phyloP scores from a whole-genome alignment of 75 land plant species.

The Sequoia sempervirens region DNA sequence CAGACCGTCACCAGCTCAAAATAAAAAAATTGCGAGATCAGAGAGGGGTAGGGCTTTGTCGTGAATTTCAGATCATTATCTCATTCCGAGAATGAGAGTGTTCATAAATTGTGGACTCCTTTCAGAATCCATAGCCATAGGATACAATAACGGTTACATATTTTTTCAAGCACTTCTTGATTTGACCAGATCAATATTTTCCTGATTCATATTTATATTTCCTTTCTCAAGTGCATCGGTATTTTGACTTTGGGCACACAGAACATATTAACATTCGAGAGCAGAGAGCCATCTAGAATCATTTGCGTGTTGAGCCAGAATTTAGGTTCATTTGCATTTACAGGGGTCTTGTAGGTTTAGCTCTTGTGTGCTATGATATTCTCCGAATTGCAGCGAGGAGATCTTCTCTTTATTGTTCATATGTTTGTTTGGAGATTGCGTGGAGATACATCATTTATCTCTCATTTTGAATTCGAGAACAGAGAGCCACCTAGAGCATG shows the following conservation, averaged over 20 bases:
- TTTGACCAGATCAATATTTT: not conserved
- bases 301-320: too few relatives aligned
- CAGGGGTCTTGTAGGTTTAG: too few relatives aligned
- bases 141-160: not conserved
- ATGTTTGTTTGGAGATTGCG: too few relatives aligned
- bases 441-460: too few relatives aligned
- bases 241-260: not conserved
- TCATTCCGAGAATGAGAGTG: not conserved
- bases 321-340: too few relatives aligned
- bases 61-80: not conserved
- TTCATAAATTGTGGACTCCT: not conserved
- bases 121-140: not conserved
- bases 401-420: too few relatives aligned
- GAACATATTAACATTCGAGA: not conserved
- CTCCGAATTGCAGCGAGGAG: too few relatives aligned
- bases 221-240: not conserved
- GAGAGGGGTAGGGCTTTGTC: not conserved
- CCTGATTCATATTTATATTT: not conserved
- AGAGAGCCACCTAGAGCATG: too few relatives aligned
- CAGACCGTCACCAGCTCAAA: not conserved
- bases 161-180: not conserved
- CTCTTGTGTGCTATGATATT: too few relatives aligned
- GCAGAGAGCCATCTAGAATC: too few relatives aligned
- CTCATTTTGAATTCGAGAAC: too few relatives aligned
- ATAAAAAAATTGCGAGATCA: not conserved